Evolutionary conservation across 345 rosid species (phyloP).

Genomic region (Tarenaya hassleriana): DNA sequence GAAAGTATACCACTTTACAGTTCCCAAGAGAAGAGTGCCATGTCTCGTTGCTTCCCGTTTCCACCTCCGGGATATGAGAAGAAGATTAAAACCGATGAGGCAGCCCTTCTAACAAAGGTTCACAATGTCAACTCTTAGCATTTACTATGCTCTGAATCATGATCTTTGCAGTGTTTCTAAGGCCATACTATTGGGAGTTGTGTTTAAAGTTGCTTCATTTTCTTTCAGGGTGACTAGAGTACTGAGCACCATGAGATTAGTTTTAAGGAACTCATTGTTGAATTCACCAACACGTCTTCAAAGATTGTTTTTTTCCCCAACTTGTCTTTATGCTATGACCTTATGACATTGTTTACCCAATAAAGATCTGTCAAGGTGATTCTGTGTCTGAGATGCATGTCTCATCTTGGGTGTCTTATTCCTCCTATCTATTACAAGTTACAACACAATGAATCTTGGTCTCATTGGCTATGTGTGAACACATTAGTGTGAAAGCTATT

Average conservation of each 20-base stretch:
- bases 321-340: too few relatives aligned
- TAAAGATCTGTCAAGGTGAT: too few relatives aligned
- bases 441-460: too few relatives aligned
- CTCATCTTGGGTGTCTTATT: too few relatives aligned
- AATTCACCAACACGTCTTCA: too few relatives aligned
- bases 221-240: constrained; percentile 8
- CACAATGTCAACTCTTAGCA: constrained; percentile 45
- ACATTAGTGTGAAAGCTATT: too few relatives aligned
- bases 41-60: constrained; percentile 99
- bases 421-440: too few relatives aligned
- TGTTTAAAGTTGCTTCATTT: constrained; percentile 3
- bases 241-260: constrained; percentile 9
- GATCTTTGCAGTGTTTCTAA: constrained; percentile 12
- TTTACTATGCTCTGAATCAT: constrained; percentile 24
- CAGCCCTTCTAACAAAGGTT: constrained; percentile 68
- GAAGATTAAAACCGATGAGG: constrained; percentile 51
- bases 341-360: too few relatives aligned
- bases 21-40: constrained; percentile 37
- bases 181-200: background rate
- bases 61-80: constrained; percentile 97
- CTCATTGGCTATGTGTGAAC: too few relatives aligned
- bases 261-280: too few relatives aligned
- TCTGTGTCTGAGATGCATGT: too few relatives aligned
- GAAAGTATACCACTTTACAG: constrained; percentile 31
- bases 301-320: too few relatives aligned